These are phyloP conservation scores for Rugonectria rugulosa DNA, from an alignment of 2,329 filamentous ascomycete species.

Conservation along the genomic window DNA sequence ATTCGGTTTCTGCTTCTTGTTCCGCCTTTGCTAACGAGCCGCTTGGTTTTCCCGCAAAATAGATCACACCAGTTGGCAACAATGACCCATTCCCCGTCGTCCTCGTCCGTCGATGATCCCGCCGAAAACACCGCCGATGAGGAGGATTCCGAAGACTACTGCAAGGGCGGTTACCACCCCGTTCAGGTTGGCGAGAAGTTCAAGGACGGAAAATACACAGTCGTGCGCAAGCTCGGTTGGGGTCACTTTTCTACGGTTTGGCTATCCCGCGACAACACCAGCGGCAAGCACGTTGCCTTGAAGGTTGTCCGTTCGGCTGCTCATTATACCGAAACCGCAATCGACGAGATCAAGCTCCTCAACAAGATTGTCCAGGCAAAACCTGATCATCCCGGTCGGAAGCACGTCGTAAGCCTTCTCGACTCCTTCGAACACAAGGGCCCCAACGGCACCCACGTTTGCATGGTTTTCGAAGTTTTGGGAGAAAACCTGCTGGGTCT, in stretches of 20 bases:
- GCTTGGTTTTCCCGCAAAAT: slow-evolving; percentile 15
- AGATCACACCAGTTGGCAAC: slow-evolving; percentile 64
- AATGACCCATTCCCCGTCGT: slow-evolving; percentile 77
- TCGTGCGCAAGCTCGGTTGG: slow-evolving; percentile 96
- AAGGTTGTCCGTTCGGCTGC: slow-evolving; percentile 98
- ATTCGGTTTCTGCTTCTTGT: slow-evolving; percentile 18
- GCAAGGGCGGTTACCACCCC: slow-evolving; percentile 98
- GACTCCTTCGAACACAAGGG: slow-evolving; percentile 99
- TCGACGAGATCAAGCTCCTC: slow-evolving; percentile 98
- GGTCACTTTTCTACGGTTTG: slow-evolving; percentile 99
- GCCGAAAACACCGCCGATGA: slow-evolving; percentile 95
- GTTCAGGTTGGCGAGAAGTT: slow-evolving; percentile 95
- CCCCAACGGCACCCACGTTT: slow-evolving; percentile 94
- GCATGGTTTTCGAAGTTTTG: slow-evolving; percentile 98
- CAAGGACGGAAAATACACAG: slow-evolving; percentile 96
- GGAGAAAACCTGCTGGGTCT: slow-evolving; percentile 93
- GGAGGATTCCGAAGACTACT: slow-evolving; percentile 99
- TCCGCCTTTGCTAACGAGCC: slow-evolving; percentile 25
- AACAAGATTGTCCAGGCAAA: slow-evolving; percentile 97
- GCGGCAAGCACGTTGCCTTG: slow-evolving; percentile 92
- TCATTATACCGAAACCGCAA: slow-evolving; percentile 98
- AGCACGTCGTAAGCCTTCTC: slow-evolving; percentile 93
- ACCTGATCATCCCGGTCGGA: slow-evolving; percentile 89
- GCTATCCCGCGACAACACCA: slow-evolving; percentile 82
- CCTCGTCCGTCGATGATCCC: slow-evolving; percentile 81